Evolutionary conservation across 495 filamentous ascomycete species (phyloP), one percentile per base, ranked within the genome.

Genomic region (Aspergillus diversus): DNA sequence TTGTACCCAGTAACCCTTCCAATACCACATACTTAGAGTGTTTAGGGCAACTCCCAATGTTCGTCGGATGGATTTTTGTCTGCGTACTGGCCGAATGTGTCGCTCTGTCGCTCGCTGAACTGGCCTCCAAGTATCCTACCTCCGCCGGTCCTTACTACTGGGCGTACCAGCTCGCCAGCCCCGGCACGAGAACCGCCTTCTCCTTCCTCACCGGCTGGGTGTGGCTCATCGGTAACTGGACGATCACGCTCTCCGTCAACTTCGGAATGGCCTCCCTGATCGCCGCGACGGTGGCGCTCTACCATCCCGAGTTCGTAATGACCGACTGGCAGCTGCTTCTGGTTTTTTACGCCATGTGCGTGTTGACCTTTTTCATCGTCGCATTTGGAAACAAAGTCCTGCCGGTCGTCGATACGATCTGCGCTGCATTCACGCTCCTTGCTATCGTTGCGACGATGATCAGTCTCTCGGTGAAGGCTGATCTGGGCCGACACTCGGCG

Each of bases 151-250:
- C 78, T 16, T 83, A 84, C 60, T 83, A 83, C 69, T 84, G 80
- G 80, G 75, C 77, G 33, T 77, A 73, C 39, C 86, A 78, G 27
- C 64, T 80, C 12, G 68, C 73, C 3, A 55, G 58, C 3, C 47
- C 47, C 0, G 55, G 66, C 42, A 63, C 65, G 33, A 75, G 73
- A 51, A 65, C 69, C 1, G 68, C 86, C 9, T 70, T 86, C 4
- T 86, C 86, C 12, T 90, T 88, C 76, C 82, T 89, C 57, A 88
- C 81, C 63, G 87, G 86, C 59, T 90, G 88, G 88, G 72, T 85
- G 21, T 90, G 84, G 68, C 77, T 87, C 8, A 83, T 89, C 27
- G 88, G 87, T 17, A 89, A 89, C 67, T 87, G 88, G 72, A 89
- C 87, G 35, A 89, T 89, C 57, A 90, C 86, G 0, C 76, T 89